These are phyloP conservation scores for Colletotrichum acutatum DNA, from an alignment of 2,329 filamentous ascomycete species.

Conservation along the genomic window DNA sequence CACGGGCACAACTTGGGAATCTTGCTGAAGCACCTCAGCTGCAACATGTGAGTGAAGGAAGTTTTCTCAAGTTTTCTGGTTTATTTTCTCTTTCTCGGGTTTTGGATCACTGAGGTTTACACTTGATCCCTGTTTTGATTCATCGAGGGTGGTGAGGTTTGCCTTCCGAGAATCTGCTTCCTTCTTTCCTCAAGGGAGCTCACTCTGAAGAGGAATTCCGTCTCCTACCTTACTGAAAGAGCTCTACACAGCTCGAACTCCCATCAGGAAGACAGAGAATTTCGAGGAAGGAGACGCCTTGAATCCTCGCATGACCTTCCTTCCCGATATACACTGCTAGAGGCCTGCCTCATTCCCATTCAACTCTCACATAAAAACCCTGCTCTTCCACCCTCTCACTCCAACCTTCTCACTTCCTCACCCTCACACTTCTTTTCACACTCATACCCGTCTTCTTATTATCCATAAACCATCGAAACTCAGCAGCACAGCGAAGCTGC, in stretches of 20 bases:
- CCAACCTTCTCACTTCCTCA: not conserved
- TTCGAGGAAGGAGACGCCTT: not conserved
- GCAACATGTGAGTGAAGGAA: not conserved
- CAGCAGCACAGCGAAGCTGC: not conserved
- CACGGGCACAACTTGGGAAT: not conserved
- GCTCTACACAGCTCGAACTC: not conserved
- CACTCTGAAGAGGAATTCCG: not conserved
- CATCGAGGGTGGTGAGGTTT: not conserved
- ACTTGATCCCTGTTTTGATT: not conserved
- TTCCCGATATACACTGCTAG: not conserved
- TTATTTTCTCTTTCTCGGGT: not conserved
- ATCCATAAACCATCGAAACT: not conserved
- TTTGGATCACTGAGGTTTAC: not conserved
- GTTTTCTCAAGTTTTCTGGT: not conserved
- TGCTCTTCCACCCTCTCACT: not conserved
- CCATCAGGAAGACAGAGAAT: not conserved
- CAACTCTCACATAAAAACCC: not conserved
- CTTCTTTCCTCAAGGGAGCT: not conserved
- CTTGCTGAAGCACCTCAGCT: not conserved
- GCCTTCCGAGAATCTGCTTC: not conserved
- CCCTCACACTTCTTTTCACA: not conserved
- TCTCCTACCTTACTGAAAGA: not conserved
- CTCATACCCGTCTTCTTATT: not conserved
- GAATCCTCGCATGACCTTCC: not conserved
- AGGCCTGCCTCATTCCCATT: not conserved